Conservation (phyloP, 805 yeast species). For the Pichia pseudocactophila region DNA sequence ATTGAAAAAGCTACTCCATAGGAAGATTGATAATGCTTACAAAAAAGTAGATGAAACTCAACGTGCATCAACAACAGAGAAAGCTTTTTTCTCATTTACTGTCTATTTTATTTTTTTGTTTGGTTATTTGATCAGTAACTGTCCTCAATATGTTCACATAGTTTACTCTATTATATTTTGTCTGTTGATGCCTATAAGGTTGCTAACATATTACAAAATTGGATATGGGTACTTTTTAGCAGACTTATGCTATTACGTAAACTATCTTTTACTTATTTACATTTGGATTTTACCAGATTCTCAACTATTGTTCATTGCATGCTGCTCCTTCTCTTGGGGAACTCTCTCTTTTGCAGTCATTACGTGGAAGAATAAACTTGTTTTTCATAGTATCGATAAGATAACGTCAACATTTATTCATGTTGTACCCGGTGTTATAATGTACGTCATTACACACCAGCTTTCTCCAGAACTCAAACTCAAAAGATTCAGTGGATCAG, state of each 20-base stretch:
- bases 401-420: constrained; percentile 89
- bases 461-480: constrained; percentile 41
- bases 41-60: constrained; percentile 29
- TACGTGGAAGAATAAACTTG: constrained; percentile 92
- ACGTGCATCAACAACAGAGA: constrained; percentile 53
- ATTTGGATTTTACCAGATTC: constrained; percentile 82
- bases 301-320: constrained; percentile 62
- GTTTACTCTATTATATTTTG: constrained; percentile 56
- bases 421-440: constrained; percentile 77
- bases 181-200: constrained; percentile 73
- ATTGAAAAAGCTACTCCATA: constrained; percentile 17
- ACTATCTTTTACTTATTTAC: constrained; percentile 54
- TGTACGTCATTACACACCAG: constrained; percentile 81
- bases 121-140: constrained; percentile 70
- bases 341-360: constrained; percentile 89
- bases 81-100: constrained; percentile 70
- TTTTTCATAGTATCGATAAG: constrained; percentile 84
- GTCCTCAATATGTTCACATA: constrained; percentile 69
- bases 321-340: constrained; percentile 83
- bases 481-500: constrained; percentile 73
- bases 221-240: constrained; percentile 83
- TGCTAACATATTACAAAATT: constrained; percentile 70
- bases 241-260: constrained; percentile 89
- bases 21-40: constrained; percentile 31
- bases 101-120: constrained; percentile 56